Base-by-base conservation (phyloP, 306 rosid species). In the Vigna trinervia region DNA sequence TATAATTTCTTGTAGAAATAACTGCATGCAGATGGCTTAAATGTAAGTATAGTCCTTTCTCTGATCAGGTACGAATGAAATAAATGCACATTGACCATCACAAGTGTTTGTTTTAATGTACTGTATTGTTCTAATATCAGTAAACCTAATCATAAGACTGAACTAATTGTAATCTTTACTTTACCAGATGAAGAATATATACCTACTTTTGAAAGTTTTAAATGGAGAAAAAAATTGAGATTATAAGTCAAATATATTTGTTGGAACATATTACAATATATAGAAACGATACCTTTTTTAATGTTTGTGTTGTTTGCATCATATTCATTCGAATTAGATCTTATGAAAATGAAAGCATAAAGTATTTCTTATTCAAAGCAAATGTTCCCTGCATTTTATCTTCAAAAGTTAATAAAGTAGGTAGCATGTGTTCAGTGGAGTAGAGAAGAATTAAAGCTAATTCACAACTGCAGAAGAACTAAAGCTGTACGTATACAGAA, bases 331-430 rank as follows among this genome's bases (percentile, higher is more conserved):
- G 5, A 30, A 4, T 30, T 30, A 57, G 6, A 62, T 6, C 2
- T 30, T 30, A 12, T 7, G 34, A 61, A 14, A 60, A 32, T 30
- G 45, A 15, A 30, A 32, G 14, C 23, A 61, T 30, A 60, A 32
- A 30, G 36, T 14, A 30, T 60, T 30, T 60, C 1, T 19, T 57
- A 22, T 6, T 5, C 43, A 60, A 32, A 60, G 43, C 67, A 32
- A 60, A 60, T 30, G 19, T 5, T 5, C 34, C 6, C 32, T 69
- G 10, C 10, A 20, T 70, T 70, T 10, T 5, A 38, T 56, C 10
- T 72, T 39, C 0, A 23, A 56, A 58, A 57, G 78, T 57, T 73
- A 20, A 57, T 5, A 19, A 54, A 56, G 62, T 56, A 59, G 30
- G 67, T 60, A 14, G 38, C 12, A 30, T 30, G 67, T 15, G 67